Base-by-base conservation (phyloP, 106 monocot genomes). In the Acanthochlamys bracteata region DNA sequence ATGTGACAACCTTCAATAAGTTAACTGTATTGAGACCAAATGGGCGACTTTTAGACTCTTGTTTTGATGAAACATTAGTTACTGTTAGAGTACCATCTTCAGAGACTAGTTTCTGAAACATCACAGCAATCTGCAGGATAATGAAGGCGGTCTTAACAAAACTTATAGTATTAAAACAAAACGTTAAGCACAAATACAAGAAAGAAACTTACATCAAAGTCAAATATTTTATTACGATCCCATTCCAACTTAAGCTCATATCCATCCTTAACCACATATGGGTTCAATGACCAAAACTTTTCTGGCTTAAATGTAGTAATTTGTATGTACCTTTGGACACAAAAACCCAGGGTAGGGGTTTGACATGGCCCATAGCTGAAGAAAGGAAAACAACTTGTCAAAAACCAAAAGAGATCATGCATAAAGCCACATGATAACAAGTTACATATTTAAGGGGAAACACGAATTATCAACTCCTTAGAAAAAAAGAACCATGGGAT, bases 321-420 rank as follows among this genome's bases (percentile, higher is more conserved):
- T 80, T 90, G 94, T 81, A 84, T 55, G 47, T 82, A 78, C 33
- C 90, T 86, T 63, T 90, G 90, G 45, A 95, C 94, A 73, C 94
- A 95, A 74, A 95, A 95, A 66, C 94, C 90, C 56, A 95, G 84
- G 14, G 94, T 95, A 56, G 94, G 94, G 11, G 90, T 95, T 75
- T 95, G 94, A 66, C 94, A 95, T 65, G 94, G 94, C 26, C 94
- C 94, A 78, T 95, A 95, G 60, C 94, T 95, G 82, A 79, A 65
- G 69, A n/a, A 7, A 60, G 39, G 13, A 60, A 13, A 60, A 11
- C 26, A 10, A 60, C n/a, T n/a, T n/a, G n/a, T n/a, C n/a, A n/a
- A n/a, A n/a, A n/a, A n/a, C n/a, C n/a, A n/a, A n/a, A n/a, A n/a
- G n/a, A n/a, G n/a, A n/a, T n/a, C n/a, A n/a, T n/a, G n/a, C n/a